Percentiles rank a stretch among this genome's conserved stretches.
These are phyloP conservation scores for Luvunga scandens DNA, from an alignment of 345 rosid genomes.

Conservation along the genomic window DNA sequence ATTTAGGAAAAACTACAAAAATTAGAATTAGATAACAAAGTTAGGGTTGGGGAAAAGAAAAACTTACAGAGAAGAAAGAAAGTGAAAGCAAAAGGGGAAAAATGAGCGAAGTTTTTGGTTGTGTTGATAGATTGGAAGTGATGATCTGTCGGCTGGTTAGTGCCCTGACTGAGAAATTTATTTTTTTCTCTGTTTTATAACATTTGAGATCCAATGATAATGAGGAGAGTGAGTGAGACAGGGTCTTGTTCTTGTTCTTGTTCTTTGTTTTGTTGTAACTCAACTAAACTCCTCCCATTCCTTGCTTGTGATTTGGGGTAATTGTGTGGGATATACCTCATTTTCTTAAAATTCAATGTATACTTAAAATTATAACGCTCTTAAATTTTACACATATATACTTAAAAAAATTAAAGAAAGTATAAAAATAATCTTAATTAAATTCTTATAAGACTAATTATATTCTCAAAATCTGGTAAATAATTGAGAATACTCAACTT, in stretches of 20 bases:
- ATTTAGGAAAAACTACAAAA: background rate
- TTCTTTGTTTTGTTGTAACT: background rate
- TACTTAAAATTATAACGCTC: no score
- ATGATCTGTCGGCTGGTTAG: background rate
- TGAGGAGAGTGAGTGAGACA: background rate
- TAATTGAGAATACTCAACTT: no score
- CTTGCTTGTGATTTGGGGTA: background rate
- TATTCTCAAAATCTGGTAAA: no score
- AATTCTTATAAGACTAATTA: no score
- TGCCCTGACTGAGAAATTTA: background rate
- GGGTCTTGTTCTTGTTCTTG: background rate
- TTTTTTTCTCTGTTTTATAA: background rate
- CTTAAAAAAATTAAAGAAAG: no score
- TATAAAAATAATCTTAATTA: no score
- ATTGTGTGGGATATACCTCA: no score
- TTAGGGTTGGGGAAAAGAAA: conserved; percentile 4
- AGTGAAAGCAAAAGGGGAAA: background rate
- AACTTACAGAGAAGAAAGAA: conserved; percentile 10
- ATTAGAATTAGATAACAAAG: background rate
- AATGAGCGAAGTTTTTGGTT: background rate
- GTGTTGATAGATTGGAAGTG: background rate
- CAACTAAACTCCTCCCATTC: background rate
- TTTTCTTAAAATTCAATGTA: no score
- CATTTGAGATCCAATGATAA: conserved; percentile 4
- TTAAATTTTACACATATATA: no score